Conservation (phyloP, 2,329 filamentous ascomycete species). For the Trichoderma atrobrunneum region DNA sequence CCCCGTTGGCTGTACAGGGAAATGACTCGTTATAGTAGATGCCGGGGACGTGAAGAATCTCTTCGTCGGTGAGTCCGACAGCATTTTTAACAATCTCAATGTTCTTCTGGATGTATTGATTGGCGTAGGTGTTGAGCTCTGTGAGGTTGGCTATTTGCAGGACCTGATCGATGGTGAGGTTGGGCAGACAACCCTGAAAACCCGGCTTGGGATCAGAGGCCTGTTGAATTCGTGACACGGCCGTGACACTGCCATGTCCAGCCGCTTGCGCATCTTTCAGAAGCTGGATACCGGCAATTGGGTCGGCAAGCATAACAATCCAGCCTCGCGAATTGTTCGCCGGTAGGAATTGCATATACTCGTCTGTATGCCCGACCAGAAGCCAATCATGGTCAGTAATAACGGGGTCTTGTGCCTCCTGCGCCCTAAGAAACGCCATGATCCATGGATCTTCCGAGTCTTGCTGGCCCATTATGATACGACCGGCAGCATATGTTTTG, state of each 20-base stretch:
- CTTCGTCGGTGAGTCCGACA: neutral
- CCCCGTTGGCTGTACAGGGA: neutral
- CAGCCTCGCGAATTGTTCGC: neutral
- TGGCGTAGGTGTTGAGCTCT: neutral
- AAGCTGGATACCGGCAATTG: neutral
- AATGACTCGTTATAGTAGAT: neutral
- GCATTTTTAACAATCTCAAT: neutral
- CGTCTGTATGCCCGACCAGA: neutral
- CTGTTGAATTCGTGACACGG: neutral
- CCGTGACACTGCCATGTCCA: neutral
- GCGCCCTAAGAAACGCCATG: neutral
- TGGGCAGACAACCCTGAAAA: neutral
- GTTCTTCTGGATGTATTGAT: neutral
- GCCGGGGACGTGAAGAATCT: neutral
- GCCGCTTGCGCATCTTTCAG: neutral
- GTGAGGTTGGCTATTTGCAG: neutral
- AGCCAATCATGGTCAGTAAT: neutral
- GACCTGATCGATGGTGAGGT: neutral
- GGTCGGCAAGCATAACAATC: neutral
- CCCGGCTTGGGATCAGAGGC: neutral
- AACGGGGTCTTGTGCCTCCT: neutral
- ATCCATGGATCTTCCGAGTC: neutral
- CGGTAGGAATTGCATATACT: neutral
- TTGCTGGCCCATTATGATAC: neutral
- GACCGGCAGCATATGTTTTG: neutral